Evolutionary conservation across 345 rosid genomes (phyloP).

Genomic region (Microcos paniculata): DNA sequence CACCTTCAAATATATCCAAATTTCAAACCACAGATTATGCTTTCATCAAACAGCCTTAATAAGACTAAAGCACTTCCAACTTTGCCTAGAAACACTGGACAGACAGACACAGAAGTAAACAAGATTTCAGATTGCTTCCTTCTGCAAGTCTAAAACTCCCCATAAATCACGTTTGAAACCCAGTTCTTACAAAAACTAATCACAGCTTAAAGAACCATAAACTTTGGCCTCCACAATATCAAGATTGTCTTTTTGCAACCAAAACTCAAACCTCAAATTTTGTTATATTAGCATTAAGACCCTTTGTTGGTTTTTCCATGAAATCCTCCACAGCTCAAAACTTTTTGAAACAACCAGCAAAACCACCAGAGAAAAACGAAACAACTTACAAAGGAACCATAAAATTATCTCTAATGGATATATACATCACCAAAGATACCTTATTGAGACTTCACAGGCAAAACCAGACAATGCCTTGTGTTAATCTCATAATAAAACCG

Average conservation of each 20-base stretch:
- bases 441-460: conserved; percentile 20
- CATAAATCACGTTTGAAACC: conserved; percentile 7
- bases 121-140: conserved; percentile 23
- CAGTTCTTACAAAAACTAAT: conserved; percentile 35
- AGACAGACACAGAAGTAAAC: conserved; percentile 33
- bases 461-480: conserved; percentile 24
- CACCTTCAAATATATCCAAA: conserved; percentile 29
- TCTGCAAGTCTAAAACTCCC: conserved; percentile 1
- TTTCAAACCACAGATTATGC: conserved; percentile 21
- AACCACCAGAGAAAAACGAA: conserved; percentile 20
- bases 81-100: conserved; percentile 27
- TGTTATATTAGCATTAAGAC: conserved; percentile 14
- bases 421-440: conserved; percentile 3
- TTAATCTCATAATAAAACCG: conserved; percentile 19
- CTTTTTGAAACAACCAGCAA: conserved; percentile 20
- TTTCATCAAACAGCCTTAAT: conserved; percentile 29
- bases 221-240: conserved; percentile 13
- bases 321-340: conserved; percentile 27
- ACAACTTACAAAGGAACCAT: conserved; percentile 22
- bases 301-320: conserved; percentile 27
- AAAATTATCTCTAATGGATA: conserved; percentile 8
- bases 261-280: conserved; percentile 33
- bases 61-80: conserved; percentile 48
- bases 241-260: conserved; percentile 30
- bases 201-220: conserved; percentile 32